These are phyloP conservation scores for Selaginella moellendorffii DNA, from an alignment of 75 land plant genomes.

Conservation along the genomic window DNA sequence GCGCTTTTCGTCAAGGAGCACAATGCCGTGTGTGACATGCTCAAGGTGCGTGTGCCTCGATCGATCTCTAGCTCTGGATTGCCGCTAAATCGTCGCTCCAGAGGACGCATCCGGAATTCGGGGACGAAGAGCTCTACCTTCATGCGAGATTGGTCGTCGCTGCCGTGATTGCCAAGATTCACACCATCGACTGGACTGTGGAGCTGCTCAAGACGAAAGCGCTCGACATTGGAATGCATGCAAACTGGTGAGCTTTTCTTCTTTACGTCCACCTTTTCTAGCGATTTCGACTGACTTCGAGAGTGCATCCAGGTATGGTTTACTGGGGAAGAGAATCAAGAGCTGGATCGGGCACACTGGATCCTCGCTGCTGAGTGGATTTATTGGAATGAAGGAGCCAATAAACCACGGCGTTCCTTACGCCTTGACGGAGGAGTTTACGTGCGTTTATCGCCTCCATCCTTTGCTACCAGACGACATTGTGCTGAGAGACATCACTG, in stretches of 20 bases:
- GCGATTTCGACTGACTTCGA: background rate
- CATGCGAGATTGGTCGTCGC: constrained; percentile 46
- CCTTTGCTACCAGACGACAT: constrained; percentile 42
- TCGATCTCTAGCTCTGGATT: too few species aligned
- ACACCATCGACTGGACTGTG: constrained; percentile 74
- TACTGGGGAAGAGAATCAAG: constrained; percentile 54
- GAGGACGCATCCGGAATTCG: constrained; percentile 28
- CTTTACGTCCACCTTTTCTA: background rate
- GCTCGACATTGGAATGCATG: constrained; percentile 35
- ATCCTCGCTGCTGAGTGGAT: constrained; percentile 33
- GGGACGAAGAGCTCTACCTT: constrained; percentile 40
- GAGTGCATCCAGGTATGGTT: constrained; percentile 39
- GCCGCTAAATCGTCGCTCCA: too few species aligned
- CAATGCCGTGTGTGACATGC: constrained; percentile 45
- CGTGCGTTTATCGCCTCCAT: constrained; percentile 49
- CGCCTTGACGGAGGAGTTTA: constrained; percentile 63
- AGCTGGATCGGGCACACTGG: constrained; percentile 34
- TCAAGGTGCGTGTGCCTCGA: too few species aligned
- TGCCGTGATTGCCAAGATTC: constrained; percentile 59
- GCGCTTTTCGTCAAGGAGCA: constrained; percentile 52
- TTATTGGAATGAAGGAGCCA: constrained; percentile 37
- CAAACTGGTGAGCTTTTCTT: constrained; percentile 34
- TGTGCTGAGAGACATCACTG: constrained; percentile 28
- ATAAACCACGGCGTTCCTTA: constrained; percentile 56
- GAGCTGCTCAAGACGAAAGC: constrained; percentile 60